A percentile compares a stretch with the other conserved stretches of the same genome.
phyloP scores from a whole-genome alignment of 2,329 filamentous ascomycete species.

The Pseudogymnoascus sp. region DNA sequence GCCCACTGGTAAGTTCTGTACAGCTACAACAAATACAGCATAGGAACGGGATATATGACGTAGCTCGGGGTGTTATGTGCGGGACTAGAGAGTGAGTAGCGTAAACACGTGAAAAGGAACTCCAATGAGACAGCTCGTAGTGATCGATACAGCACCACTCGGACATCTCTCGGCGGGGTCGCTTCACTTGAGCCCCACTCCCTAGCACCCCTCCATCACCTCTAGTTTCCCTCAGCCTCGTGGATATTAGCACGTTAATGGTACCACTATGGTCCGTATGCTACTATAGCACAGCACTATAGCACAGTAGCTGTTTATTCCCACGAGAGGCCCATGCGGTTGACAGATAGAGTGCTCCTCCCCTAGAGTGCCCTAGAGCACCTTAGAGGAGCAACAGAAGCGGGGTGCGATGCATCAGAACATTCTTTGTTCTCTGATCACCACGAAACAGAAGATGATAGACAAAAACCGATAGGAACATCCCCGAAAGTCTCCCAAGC shows the following conservation, averaged over 20 bases:
- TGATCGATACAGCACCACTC: background rate
- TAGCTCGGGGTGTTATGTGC: background rate
- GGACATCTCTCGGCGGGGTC: background rate
- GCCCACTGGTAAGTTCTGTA: background rate
- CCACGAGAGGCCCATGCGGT: background rate
- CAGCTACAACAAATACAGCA: background rate
- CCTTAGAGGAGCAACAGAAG: background rate
- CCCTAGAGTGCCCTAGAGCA: background rate
- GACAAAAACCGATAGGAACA: too few species aligned
- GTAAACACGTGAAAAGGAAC: background rate
- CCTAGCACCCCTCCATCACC: background rate
- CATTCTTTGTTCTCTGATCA: background rate
- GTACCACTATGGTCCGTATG: background rate
- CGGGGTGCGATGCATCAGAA: background rate
- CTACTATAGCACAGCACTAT: background rate
- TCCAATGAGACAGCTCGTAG: background rate
- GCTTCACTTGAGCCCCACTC: background rate
- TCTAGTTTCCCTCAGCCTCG: background rate
- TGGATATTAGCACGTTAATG: background rate
- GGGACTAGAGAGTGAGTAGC: background rate
- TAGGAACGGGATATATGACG: slow-evolving; percentile 1
- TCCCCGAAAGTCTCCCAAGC: background rate
- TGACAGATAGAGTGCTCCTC: background rate
- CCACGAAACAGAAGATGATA: background rate
- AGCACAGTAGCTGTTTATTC: background rate